phyloP scores from a whole-genome alignment of 192 early-diverging fungal genomes.

The Coemansia sp. region DNA sequence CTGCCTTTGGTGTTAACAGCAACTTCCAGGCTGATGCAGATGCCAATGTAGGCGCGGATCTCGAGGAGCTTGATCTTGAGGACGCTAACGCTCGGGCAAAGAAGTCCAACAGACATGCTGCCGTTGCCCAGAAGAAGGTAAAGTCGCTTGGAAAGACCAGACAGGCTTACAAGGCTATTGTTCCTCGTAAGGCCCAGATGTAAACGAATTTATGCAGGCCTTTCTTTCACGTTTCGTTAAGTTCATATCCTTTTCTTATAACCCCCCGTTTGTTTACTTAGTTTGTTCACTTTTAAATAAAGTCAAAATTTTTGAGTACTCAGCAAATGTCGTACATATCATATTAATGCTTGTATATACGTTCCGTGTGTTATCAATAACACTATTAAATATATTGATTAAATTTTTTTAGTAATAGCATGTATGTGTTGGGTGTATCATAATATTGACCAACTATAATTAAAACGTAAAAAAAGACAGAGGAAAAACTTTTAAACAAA shows the following conservation, averaged over 20 bases:
- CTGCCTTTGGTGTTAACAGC: neutral
- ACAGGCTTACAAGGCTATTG: conserved; percentile 12
- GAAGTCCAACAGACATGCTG: conserved; percentile 4
- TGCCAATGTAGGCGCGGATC: conserved; percentile 3
- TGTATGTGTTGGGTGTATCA: neutral
- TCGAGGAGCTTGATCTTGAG: conserved; percentile 9
- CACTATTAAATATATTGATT: neutral
- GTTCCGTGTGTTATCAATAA: no score
- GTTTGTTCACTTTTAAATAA: conserved; percentile 4
- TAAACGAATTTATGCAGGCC: no score
- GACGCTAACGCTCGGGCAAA: conserved; percentile 5
- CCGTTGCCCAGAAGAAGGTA: conserved; percentile 12
- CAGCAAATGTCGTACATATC: no score
- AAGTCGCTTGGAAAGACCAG: conserved; percentile 17
- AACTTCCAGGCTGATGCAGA: neutral
- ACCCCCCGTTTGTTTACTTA: neutral
- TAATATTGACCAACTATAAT: neutral
- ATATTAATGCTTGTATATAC: no score
- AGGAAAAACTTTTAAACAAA: neutral
- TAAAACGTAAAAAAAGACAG: neutral
- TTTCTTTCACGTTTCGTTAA: neutral
- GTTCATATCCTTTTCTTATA: neutral
- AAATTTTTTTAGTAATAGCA: no score
- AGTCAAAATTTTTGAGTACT: neutral
- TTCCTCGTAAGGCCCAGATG: conserved; percentile 3